phyloP scores from a whole-genome alignment of 345 rosid genomes.

The Theobroma cacao region DNA sequence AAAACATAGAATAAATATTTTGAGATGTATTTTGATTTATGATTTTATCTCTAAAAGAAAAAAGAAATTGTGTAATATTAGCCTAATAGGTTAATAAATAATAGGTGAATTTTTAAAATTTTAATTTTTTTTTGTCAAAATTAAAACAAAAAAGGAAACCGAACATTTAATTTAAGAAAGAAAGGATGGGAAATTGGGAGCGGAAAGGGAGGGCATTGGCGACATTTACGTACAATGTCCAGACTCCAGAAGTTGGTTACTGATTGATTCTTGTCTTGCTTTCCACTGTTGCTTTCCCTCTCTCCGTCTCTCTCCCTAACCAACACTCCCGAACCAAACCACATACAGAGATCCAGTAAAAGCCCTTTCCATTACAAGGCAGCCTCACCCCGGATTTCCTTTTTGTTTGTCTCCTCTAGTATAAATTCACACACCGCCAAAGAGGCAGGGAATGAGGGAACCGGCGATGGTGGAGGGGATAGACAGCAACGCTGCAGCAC shows the following conservation, averaged over 20 bases:
- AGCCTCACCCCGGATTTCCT: not conserved
- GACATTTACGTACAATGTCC: not conserved
- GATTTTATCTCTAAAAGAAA: too few species aligned
- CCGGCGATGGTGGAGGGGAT: constrained; percentile 25
- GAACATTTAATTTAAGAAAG: too few species aligned
- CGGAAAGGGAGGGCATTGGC: constrained; percentile 12
- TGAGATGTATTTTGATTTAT: too few species aligned
- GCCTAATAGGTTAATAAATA: too few species aligned
- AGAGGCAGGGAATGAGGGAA: constrained; percentile 24
- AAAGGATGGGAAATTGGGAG: not conserved
- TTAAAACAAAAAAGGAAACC: too few species aligned
- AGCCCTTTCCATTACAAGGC: not conserved
- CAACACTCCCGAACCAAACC: not conserved
- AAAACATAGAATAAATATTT: too few species aligned
- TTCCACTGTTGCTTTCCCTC: constrained; percentile 34
- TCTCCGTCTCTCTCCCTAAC: not conserved
- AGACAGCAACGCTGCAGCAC: constrained; percentile 9
- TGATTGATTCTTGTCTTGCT: constrained; percentile 48
- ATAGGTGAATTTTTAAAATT: too few species aligned
- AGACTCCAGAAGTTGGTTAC: constrained; percentile 24
- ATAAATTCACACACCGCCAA: not conserved
- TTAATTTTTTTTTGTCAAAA: too few species aligned
- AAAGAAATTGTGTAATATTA: too few species aligned
- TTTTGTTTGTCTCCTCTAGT: not conserved
- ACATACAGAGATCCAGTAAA: not conserved